phyloP scores from a whole-genome alignment of 306 rosid species.

The Luffa acutangula region DNA sequence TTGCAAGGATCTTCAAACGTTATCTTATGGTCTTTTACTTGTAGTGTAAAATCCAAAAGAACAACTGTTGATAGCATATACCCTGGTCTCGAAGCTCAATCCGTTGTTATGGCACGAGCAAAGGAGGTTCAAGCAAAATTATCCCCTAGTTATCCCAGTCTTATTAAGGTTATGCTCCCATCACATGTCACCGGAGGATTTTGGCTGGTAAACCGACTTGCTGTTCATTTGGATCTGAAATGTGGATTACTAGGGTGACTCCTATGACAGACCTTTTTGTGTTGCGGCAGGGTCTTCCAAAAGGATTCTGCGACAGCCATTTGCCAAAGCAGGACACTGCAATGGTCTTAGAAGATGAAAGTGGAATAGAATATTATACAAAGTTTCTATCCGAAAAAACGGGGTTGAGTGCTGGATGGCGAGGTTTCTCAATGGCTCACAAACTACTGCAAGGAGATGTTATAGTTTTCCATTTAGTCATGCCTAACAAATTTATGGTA shows the following conservation, averaged over 20 bases:
- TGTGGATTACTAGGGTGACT: background rate
- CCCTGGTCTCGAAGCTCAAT: background rate
- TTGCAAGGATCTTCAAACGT: background rate
- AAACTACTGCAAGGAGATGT: constrained; percentile 11
- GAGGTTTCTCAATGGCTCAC: constrained; percentile 10
- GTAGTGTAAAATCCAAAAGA: constrained; percentile 9
- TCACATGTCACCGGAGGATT: constrained; percentile 16
- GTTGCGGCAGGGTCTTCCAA: constrained; percentile 17
- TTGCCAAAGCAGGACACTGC: constrained; percentile 12
- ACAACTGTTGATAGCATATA: background rate
- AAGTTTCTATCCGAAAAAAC: background rate
- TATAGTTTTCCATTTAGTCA: constrained; percentile 14
- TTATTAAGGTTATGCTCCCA: constrained; percentile 18
- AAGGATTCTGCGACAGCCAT: constrained; percentile 12
- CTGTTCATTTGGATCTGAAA: background rate
- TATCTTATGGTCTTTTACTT: background rate
- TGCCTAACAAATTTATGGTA: constrained; percentile 20
- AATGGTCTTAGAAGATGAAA: constrained; percentile 19
- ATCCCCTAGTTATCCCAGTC: constrained; percentile 10
- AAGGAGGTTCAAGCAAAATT: constrained; percentile 18
- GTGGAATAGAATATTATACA: constrained; percentile 5
- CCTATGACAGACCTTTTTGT: background rate
- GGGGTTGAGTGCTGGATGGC: constrained; percentile 20
- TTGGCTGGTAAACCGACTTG: constrained; percentile 15
- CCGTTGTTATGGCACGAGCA: constrained; percentile 8